Evolutionary conservation across 192 early-diverging fungal genomes (phyloP).

Genomic region (Helicostylum pulchrum): DNA sequence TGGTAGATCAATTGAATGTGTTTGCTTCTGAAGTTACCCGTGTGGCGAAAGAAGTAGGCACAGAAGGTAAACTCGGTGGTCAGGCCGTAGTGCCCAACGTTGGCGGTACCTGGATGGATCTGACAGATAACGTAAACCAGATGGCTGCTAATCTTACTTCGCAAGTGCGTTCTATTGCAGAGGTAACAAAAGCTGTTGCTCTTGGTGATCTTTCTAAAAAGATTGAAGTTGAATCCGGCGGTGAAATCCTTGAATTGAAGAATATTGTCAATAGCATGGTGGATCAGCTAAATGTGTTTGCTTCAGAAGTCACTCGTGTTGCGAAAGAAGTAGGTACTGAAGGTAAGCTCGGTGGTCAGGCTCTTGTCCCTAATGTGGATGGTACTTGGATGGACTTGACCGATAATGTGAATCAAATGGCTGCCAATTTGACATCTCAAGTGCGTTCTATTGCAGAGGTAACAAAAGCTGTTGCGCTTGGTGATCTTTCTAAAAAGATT

Average conservation of each 20-base stretch:
- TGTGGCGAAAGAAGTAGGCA: constrained; percentile 61
- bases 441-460: constrained; percentile 57
- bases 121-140: constrained; percentile 59
- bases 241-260: constrained; percentile 59
- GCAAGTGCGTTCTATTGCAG: constrained; percentile 58
- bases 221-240: constrained; percentile 42
- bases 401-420: constrained; percentile 63
- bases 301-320: constrained; percentile 55
- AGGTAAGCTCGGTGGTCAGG: constrained; percentile 59
- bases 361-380: constrained; percentile 45
- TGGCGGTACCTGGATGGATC: constrained; percentile 56
- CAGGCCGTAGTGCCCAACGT: constrained; percentile 51
- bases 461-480: constrained; percentile 50
- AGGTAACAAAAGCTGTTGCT: constrained; percentile 55
- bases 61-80: constrained; percentile 55
- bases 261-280: constrained; percentile 58
- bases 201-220: constrained; percentile 56
- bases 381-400: constrained; percentile 62
- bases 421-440: constrained; percentile 58
- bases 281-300: constrained; percentile 51
- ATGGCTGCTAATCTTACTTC: constrained; percentile 62
- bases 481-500: constrained; percentile 52
- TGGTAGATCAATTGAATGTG: constrained; percentile 61
- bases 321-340: constrained; percentile 61
- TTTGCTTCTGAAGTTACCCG: constrained; percentile 63